Conservation (phyloP, 371 early-diverging fungal species). For the Syncephalis plumigaleata region DNA sequence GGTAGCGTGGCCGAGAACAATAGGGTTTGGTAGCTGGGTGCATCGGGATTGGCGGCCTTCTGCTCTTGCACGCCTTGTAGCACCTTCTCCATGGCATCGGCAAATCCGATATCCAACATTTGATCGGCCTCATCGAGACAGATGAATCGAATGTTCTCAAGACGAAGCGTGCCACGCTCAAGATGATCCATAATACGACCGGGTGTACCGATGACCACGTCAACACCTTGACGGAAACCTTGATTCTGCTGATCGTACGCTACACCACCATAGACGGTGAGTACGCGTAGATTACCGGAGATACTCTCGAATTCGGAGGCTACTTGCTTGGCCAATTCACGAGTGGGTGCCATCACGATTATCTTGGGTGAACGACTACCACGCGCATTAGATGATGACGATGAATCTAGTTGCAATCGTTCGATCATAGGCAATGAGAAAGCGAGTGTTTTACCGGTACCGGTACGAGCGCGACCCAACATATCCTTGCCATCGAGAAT, state of each 20-base stretch:
- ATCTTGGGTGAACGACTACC: conserved; percentile 69
- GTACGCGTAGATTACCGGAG: conserved; percentile 29
- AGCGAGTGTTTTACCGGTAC: conserved; percentile 88
- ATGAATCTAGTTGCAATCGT: conserved; percentile 10
- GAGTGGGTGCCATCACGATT: conserved; percentile 83
- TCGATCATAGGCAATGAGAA: conserved; percentile 83
- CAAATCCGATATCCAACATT: conserved; percentile 94
- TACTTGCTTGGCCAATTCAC: conserved; percentile 93
- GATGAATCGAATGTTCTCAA: conserved; percentile 51
- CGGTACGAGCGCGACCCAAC: conserved; percentile 91
- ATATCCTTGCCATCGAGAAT: conserved; percentile 80
- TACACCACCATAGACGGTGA: conserved; percentile 50
- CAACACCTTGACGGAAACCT: conserved; percentile 73
- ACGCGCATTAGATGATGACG: conserved; percentile 6
- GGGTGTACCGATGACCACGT: conserved; percentile 95
- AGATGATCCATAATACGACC: conserved; percentile 93
- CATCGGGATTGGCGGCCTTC: conserved; percentile 35
- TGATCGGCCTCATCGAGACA: conserved; percentile 95
- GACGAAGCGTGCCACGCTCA: conserved; percentile 62
- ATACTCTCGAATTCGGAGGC: conserved; percentile 48
- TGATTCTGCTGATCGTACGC: conserved; percentile 62
- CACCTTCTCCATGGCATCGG: conserved; percentile 78
- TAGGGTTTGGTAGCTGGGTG: conserved; percentile 37
- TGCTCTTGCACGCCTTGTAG: conserved; percentile 56
- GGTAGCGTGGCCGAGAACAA: conserved; percentile 80